Percentiles rank a stretch among this genome's conserved stretches.
phyloP scores from a whole-genome alignment of 805 yeast genomes.

The Sugiyamaella smithiae region DNA sequence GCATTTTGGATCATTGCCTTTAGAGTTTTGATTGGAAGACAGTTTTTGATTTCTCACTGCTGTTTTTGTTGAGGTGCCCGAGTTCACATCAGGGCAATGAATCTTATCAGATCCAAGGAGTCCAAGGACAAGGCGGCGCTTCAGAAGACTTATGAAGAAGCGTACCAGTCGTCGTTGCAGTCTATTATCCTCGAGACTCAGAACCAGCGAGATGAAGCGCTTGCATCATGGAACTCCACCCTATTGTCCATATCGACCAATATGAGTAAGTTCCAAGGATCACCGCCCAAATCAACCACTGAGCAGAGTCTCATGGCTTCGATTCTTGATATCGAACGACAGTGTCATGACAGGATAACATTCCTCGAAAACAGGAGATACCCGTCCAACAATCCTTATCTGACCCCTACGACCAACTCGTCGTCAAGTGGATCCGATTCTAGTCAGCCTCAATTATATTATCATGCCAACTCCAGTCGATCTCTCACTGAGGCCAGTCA shows the following conservation, averaged over 20 bases:
- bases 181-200: conserved; percentile 39
- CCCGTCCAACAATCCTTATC: conserved; percentile 27
- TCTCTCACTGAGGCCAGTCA: not conserved
- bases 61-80: not conserved
- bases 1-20: not conserved
- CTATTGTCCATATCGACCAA: conserved; percentile 33
- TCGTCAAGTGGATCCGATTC: conserved; percentile 6
- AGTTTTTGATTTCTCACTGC: not conserved
- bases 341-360: conserved; percentile 38
- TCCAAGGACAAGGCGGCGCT: conserved; percentile 23
- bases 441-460: not conserved
- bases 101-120: conserved; percentile 19
- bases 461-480: not conserved
- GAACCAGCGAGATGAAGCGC: conserved; percentile 34
- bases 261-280: conserved; percentile 32
- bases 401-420: conserved; percentile 16
- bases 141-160: conserved; percentile 40
- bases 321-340: conserved; percentile 39
- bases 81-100: conserved; percentile 13
- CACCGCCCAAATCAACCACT: conserved; percentile 33
- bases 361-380: conserved; percentile 24
- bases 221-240: conserved; percentile 38
- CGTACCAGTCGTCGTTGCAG: conserved; percentile 41
- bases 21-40: conserved; percentile 2
- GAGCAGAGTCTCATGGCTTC: conserved; percentile 37